These are phyloP conservation scores for Solanum hybrid DNA, from an alignment of 305 asterid species.

Conservation along the genomic window DNA sequence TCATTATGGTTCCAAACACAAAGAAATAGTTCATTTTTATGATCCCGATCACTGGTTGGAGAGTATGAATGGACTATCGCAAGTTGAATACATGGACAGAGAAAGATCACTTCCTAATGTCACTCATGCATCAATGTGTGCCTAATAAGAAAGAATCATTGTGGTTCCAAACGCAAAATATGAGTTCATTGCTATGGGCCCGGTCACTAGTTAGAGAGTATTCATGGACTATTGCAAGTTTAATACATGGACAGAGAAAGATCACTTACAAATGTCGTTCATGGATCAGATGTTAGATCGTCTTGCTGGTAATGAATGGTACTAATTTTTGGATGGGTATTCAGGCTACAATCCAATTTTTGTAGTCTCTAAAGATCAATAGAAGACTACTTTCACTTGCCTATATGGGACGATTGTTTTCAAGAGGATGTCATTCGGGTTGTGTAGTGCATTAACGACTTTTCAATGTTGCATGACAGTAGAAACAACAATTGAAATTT, in stretches of 20 bases:
- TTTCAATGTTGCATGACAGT: not conserved
- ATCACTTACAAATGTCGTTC: not conserved
- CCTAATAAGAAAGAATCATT: not conserved
- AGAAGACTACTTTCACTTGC: not conserved
- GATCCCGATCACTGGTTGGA: not conserved
- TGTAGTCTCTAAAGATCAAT: not conserved
- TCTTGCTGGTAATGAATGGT: not conserved
- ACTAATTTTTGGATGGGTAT: not conserved
- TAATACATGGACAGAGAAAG: not conserved
- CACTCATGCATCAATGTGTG: not conserved
- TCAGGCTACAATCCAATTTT: not conserved
- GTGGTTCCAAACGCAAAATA: not conserved
- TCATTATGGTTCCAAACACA: not conserved
- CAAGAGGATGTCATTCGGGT: not conserved
- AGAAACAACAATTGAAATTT: not conserved
- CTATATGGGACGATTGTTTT: not conserved
- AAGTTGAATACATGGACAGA: no score
- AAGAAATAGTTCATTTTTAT: not conserved
- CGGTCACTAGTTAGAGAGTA: not conserved
- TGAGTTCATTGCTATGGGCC: not conserved
- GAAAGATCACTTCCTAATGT: not conserved
- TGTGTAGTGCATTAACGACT: not conserved
- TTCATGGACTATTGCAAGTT: not conserved
- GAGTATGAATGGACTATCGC: not conserved
- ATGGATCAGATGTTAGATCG: not conserved